Conservation (phyloP, 2,329 filamentous ascomycete species). For the Emergomyces orientalis region DNA sequence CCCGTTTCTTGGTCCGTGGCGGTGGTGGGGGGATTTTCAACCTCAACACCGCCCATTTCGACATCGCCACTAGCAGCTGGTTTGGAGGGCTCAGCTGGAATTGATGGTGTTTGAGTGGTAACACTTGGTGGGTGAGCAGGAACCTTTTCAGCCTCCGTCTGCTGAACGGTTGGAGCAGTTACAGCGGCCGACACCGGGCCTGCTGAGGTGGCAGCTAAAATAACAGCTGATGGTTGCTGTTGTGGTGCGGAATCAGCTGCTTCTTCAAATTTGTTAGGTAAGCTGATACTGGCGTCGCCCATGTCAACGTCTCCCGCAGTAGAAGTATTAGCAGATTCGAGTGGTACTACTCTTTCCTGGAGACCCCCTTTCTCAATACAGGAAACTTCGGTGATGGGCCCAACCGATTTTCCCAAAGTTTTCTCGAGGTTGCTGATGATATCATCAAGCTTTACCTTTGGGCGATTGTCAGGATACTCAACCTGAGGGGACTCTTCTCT, state of each 20-base stretch:
- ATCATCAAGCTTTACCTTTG: conserved; percentile 50
- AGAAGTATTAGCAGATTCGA: conserved; percentile 7
- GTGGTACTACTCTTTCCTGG: conserved; percentile 44
- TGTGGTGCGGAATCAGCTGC: background rate
- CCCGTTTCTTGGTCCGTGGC: conserved; percentile 43
- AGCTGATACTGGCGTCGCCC: conserved; percentile 19
- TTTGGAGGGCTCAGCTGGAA: conserved; percentile 10
- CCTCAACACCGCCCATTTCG: conserved; percentile 50
- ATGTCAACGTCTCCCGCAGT: conserved; percentile 17
- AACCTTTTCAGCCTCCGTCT: background rate
- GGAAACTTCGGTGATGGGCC: conserved; percentile 54
- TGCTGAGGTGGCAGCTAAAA: too few species aligned
- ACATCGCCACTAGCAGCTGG: conserved; percentile 27
- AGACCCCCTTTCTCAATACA: conserved; percentile 71
- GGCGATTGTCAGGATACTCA: conserved; percentile 31
- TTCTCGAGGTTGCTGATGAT: conserved; percentile 67
- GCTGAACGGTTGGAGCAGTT: background rate
- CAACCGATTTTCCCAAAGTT: conserved; percentile 57
- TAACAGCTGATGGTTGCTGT: background rate
- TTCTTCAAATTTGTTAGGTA: background rate
- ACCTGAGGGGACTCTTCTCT: conserved; percentile 29
- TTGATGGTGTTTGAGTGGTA: background rate
- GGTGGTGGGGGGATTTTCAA: conserved; percentile 27
- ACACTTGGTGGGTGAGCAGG: background rate
- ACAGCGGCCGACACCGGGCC: background rate